phyloP scores from a whole-genome alignment of 257 asterid genomes.

The Fraxinus pennsylvanica region DNA sequence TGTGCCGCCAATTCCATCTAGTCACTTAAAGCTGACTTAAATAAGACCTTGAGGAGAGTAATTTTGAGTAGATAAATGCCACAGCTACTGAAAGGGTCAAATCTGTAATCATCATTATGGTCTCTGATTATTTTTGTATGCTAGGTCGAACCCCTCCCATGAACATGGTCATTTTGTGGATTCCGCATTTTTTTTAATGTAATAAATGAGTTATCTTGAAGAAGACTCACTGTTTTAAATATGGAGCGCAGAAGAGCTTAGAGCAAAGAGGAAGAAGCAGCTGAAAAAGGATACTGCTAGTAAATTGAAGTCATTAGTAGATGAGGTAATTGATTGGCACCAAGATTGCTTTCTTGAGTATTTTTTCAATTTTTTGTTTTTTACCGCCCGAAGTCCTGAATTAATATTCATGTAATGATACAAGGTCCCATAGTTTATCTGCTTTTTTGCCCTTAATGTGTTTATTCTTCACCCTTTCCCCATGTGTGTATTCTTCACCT shows the following conservation, averaged over 20 bases:
- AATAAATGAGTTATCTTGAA: slow-evolving; percentile 9
- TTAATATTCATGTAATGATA: slow-evolving; percentile 5
- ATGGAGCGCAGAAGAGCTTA: slow-evolving; percentile 78
- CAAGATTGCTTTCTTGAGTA: slow-evolving; percentile 16
- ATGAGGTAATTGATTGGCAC: slow-evolving; percentile 54
- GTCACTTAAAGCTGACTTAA: not conserved
- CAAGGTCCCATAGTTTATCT: not conserved
- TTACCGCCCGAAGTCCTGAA: slow-evolving; percentile 11
- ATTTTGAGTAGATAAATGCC: not conserved
- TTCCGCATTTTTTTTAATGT: not conserved
- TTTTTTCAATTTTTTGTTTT: not conserved
- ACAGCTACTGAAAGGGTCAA: not conserved
- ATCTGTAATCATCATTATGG: not conserved
- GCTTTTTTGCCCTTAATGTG: not conserved
- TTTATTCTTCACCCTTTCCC: not conserved
- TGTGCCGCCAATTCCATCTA: not conserved
- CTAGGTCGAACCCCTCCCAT: not conserved
- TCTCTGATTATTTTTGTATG: not conserved
- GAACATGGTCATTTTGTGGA: not conserved
- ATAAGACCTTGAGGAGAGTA: not conserved
- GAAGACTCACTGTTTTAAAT: slow-evolving; percentile 26
- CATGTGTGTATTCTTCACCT: no score
- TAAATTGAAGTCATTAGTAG: slow-evolving; percentile 80
- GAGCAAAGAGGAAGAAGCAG: slow-evolving; percentile 88
- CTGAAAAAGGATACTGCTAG: slow-evolving; percentile 82